phyloP scores from a whole-genome alignment of 768 basidiomycete genomes.

The Nidularia sp. region DNA sequence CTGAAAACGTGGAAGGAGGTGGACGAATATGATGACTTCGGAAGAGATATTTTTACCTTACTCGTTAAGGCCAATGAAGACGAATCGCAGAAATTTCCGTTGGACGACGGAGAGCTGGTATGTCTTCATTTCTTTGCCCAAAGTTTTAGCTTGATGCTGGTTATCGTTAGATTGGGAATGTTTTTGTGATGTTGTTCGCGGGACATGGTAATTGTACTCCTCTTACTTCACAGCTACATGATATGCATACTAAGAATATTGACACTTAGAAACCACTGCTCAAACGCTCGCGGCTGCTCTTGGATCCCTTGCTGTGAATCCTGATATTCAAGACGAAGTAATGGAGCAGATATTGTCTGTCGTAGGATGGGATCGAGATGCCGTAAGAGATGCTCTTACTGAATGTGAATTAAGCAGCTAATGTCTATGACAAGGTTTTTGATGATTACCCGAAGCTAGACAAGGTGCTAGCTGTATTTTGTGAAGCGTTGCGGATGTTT shows the following conservation, averaged over 20 bases:
- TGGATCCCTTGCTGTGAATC: constrained; percentile 38
- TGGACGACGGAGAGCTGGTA: constrained; percentile 1
- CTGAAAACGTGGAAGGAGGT: background rate
- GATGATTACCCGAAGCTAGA: background rate
- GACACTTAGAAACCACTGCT: constrained; percentile 42
- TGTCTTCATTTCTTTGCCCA: background rate
- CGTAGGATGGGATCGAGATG: constrained; percentile 25
- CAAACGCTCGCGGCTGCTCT: constrained; percentile 43
- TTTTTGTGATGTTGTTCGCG: constrained; percentile 1
- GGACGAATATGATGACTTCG: background rate
- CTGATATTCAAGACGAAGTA: constrained; percentile 44
- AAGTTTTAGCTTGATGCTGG: background rate
- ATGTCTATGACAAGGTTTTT: constrained; percentile 11
- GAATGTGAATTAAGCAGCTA: background rate
- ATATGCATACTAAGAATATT: background rate
- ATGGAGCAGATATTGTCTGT: constrained; percentile 38
- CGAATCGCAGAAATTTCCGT: background rate
- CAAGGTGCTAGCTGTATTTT: constrained; percentile 9
- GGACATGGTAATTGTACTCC: background rate
- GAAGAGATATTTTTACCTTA: constrained; percentile 1
- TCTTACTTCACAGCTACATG: background rate
- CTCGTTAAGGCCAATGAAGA: constrained; percentile 1
- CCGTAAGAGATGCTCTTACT: constrained; percentile 13
- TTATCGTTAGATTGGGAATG: constrained; percentile 1
- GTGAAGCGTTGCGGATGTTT: constrained; percentile 41